Evolutionary conservation across 768 basidiomycete genomes (phyloP).

Genomic region (Suillus bovinus): DNA sequence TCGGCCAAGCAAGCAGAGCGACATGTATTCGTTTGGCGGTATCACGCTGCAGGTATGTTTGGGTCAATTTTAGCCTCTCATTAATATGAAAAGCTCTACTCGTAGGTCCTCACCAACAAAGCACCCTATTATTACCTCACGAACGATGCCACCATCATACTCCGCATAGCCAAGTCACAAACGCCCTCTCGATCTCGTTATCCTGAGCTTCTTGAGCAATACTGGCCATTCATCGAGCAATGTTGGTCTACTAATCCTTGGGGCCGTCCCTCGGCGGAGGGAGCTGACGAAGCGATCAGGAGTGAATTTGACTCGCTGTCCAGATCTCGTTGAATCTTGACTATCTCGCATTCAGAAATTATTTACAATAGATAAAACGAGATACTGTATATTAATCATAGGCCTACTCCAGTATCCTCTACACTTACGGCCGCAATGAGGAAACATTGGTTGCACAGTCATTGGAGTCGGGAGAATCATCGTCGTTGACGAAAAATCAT

Average conservation of each 20-base stretch:
- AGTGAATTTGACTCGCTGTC: neutral
- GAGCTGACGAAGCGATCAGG: neutral
- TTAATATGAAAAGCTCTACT: neutral
- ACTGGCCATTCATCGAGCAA: slow-evolving; percentile 23
- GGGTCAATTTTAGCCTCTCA: slow-evolving; percentile 13
- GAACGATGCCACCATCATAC: slow-evolving; percentile 19
- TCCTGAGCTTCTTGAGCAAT: slow-evolving; percentile 17
- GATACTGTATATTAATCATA: neutral
- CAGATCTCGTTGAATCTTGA: neutral
- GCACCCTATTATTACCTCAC: slow-evolving; percentile 21
- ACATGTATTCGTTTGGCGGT: slow-evolving; percentile 47
- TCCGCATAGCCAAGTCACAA: slow-evolving; percentile 11
- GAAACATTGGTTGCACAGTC: too few relatives aligned
- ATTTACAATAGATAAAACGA: too few relatives aligned
- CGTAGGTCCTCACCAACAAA: slow-evolving; percentile 14
- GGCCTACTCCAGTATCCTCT: too few relatives aligned
- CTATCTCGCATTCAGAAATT: neutral
- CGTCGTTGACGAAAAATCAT: too few relatives aligned
- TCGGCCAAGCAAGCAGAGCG: slow-evolving; percentile 23
- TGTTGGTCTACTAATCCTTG: slow-evolving; percentile 30
- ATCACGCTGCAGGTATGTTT: slow-evolving; percentile 24
- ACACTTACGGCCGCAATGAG: too few relatives aligned
- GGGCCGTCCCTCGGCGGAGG: neutral
- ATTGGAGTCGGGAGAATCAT: neutral
- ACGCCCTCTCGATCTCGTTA: slow-evolving; percentile 18